Evolutionary conservation across 768 basidiomycete species (phyloP), one percentile per base, ranked within the genome.

Genomic region (Trametes maxima): DNA sequence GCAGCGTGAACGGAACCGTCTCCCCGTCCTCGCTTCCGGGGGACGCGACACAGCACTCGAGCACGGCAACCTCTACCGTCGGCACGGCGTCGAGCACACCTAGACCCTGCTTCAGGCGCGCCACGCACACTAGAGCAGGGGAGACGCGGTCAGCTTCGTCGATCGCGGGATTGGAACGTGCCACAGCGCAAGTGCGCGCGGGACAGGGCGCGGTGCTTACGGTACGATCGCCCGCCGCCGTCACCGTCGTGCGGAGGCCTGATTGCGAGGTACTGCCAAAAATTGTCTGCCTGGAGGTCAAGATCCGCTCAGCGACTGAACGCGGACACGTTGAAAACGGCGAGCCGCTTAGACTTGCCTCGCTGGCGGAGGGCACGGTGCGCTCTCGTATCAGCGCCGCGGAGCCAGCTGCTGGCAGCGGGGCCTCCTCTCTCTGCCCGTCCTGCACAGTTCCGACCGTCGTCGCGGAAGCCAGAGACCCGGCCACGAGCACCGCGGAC

Each of bases 211-310:
- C 54, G 39, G 48, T 42, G 81, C 85, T 74, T 75, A 86, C 85
- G 72, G 65, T 80, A 74, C 67, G 73, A 65, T 68, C 73, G 75
- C 59, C 62, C 56, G 24, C 62, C 56, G 24, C 59, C 52, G 44
- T 66, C 75, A 64, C 51, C 45, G 44, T 66, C 75, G 64, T 61
- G 66, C 45, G 75, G 76, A 47, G 81, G 69, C 71, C 80, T 74
- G 65, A 80, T 74, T 58, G 79, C 77, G 53, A 88, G 78, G 73
- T 85, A 82, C 70, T 88, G 83, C 60, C 76, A 60, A 73, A 79
- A 73, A 24, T 39, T 57, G 58, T 60, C 65, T 44, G 59, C 59
- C 70, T 72, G 28, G 28, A 33, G 28, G 65, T 48, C 22, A 36
- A 56, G 45, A 36, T 42, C 39, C 50, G 60, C 17, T 64, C 50